These are phyloP conservation scores for Syzygium oleosum DNA, from an alignment of 345 rosid species.

Conservation along the genomic window DNA sequence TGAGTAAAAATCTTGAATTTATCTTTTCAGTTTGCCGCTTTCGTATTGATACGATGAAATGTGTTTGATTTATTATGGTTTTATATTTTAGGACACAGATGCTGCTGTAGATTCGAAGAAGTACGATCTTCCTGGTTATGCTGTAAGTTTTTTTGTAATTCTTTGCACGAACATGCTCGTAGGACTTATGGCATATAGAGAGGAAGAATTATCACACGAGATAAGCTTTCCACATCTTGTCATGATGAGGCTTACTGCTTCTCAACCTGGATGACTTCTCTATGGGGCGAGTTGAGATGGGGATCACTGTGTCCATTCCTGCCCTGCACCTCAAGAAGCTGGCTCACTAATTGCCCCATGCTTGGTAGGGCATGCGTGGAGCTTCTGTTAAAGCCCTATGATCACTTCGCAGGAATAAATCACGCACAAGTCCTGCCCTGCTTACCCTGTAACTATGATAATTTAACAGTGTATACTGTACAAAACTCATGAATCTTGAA, in stretches of 20 bases:
- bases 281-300: background rate
- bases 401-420: background rate
- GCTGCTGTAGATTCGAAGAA: constrained; percentile 33
- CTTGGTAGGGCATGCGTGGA: background rate
- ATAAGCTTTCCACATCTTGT: background rate
- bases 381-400: background rate
- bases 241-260: background rate
- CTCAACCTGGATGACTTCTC: background rate
- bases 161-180: background rate
- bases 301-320: background rate
- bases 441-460: background rate
- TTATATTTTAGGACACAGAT: constrained; percentile 32
- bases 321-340: background rate
- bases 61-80: constrained; percentile 2
- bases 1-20: background rate
- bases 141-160: constrained; percentile 37
- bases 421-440: background rate
- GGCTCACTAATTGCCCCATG: background rate
- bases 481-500: background rate
- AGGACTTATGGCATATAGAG: background rate
- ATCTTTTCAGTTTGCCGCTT: background rate
- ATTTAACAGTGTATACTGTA: background rate
- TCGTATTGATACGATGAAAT: background rate
- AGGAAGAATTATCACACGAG: background rate
- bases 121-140: constrained; percentile 71